Evolutionary conservation across 768 basidiomycete species (phyloP), one percentile per base, ranked within the genome.

Genomic region (Tulasnella sp.): DNA sequence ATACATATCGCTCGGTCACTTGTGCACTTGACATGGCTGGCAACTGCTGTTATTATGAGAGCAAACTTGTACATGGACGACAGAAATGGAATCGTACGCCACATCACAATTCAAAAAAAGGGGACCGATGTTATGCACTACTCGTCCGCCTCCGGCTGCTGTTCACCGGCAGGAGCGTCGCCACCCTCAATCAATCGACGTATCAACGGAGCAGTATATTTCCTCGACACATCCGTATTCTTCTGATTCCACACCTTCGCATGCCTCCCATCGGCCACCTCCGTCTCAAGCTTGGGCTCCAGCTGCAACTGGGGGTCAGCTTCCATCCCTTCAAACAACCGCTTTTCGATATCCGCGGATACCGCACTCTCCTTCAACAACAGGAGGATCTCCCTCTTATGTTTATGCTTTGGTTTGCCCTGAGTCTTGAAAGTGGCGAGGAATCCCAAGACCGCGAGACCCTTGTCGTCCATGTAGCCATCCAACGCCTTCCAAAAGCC

Each of bases 371-470:
- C 51, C 30, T 52, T 23, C 15, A 62, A 47, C 27, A 66, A 34
- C 29, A 68, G 48, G 21, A 62, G 53, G 13, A 63, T 27, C 45
- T 64, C 61, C 5, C 65, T 65, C 34, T n/a, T 72, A 70, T 63
- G 71, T 38, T 38, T 38, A 15, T n/a, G n/a, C 67, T 58, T 67
- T 19, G 56, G 44, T 49, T 63, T 63, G 48, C 71, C 72, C 27
- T 65, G 68, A 29, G 62, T 62, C 61, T 75, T 76, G 74, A 81
- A 95, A 0, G 82, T 79, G 4, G 91, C 94, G 44, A 97, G 76
- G 32, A 94, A 78, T 1, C 92, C 94, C 1, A 88, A 80, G 23
- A 89, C 73, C 7, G 79, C 75, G 3, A 97, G 71, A 0, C 73
- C 73, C 11, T 81, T 78, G 61, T 86, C 80, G 8, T 72, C 70